These are phyloP conservation scores for Dryas integrifolia DNA, from an alignment of 331 rosid genomes.

Conservation along the genomic window DNA sequence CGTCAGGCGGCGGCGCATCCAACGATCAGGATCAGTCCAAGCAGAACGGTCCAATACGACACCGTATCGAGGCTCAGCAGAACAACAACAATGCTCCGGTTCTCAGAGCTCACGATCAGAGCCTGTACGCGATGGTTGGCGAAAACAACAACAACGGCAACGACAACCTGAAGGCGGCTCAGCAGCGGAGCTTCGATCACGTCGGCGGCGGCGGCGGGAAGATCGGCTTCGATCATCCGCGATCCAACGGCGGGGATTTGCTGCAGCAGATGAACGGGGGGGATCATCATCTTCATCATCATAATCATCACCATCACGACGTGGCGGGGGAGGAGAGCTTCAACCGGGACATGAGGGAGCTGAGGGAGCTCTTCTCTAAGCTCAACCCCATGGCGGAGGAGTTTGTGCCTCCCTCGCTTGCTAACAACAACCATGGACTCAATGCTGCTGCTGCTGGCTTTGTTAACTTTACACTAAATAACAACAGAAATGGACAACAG, in stretches of 20 bases:
- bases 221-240: constrained; percentile 7
- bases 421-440: constrained; percentile 25
- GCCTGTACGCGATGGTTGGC: constrained; percentile 14
- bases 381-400: constrained; percentile 46
- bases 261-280: background rate
- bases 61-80: constrained; percentile 22
- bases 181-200: constrained; percentile 23
- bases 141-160: background rate
- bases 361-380: constrained; percentile 44
- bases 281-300: constrained; percentile 11
- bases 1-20: background rate
- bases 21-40: constrained; percentile 38
- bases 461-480: constrained; percentile 15
- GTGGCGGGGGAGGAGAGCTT: constrained; percentile 13
- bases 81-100: constrained; percentile 4
- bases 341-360: constrained; percentile 40
- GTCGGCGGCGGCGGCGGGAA: constrained; percentile 2
- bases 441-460: constrained; percentile 21
- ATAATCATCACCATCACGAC: constrained; percentile 23
- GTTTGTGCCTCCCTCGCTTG: constrained; percentile 41
- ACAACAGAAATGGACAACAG: constrained; percentile 20
- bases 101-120: constrained; percentile 3
- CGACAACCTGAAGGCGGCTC: constrained; percentile 4
- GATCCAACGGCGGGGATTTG: too few relatives aligned
- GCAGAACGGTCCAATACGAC: constrained; percentile 18